Base-by-base conservation (phyloP, 495 filamentous ascomycete genomes). In the Annulohypoxylon maeteangense region DNA sequence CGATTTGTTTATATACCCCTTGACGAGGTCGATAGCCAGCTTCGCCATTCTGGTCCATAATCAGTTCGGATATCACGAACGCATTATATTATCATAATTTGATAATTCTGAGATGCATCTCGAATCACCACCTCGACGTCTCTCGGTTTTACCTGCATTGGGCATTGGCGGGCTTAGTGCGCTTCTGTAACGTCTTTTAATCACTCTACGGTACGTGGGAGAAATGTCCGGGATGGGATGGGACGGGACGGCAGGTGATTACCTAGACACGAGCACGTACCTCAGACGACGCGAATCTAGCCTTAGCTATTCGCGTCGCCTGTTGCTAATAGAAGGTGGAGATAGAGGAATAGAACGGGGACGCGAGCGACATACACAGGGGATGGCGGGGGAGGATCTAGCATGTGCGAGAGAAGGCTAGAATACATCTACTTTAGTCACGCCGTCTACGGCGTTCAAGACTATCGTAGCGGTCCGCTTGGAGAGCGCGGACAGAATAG, bases 51-150 rank as follows among this genome's bases (percentile, higher is more conserved):
- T 50, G 68, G 38, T 59, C 58, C 23, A 59, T 67, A 63, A 67
- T 72, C 64, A 48, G 53, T 44, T 44, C 40, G 40, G 16, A 44
- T 44, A 44, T 18, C 20, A 67, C 47, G 12, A 25, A 51, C 36
- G 34, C 50, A 22, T 32, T 62, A 59, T 63, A 59, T 63, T 59
- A 67, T 67, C 59, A 60, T 71, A 71, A 72, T 67, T 36, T 63
- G 63, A 36, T 67, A 63, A 59, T 64, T 54, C 62, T 58, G 38
- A 47, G 34, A 57, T 53, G 12, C 44, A 6, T 16, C 47, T 29
- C 47, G 44, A 25, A 47, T 47, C 40, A 32, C 20, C 11, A 31
- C 23, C n/a, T 20, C 5, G 23, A 34, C 36, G 45, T 2, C 63
- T 44, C 16, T 54, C 29, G 1, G 18, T 18, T 11, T 38, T 36